Evolutionary conservation across 768 basidiomycete genomes (phyloP), one percentile per base, ranked within the genome.

Genomic region (Mrakia gelida): DNA sequence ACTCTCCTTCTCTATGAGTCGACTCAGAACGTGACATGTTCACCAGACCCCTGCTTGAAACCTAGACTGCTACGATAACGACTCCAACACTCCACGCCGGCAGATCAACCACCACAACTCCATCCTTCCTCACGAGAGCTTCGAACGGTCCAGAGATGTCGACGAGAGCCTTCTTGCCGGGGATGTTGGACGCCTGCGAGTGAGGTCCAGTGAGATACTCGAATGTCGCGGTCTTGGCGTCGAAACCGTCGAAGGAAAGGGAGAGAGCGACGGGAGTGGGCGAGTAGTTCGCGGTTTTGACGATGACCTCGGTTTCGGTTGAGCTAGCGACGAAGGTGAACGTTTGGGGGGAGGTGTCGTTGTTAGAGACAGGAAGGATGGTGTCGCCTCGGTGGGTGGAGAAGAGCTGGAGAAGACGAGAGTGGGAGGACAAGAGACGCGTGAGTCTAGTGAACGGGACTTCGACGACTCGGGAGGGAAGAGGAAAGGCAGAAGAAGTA

Each of bases 241-340:
- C 18, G 26, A 26, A 59, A 8, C 59, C 67, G 38, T 70, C 67
- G 67, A 70, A 41, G 11, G 34, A 23, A 18, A 70, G 49, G 23
- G 75, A 30, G 49, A 75, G 75, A 3, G 65, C 30, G 49, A 75
- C 26, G 10, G 75, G 63, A 0, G 43, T 32, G 10, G 63, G 62
- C 11, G 62, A 62, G 52, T 34, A 75, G 45, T 75, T 75, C 21
- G 75, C 43, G 1, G 63, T 63, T 61, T 75, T 75, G 65, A 75
- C 3, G 75, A 34, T 52, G 28, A 65, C 62, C 21, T 67, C 45
- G 65, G 7, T 15, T 2, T 30, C 4, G 0, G 45, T 56, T 45
- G 43, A 75, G 28, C 43, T 41, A 30, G 65, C 63, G 49, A 75
- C 75, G 43, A 23, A 52, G 23, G 63, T 65, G 63, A 75, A 52